Conservation (phyloP, 306 rosid genomes). For the Styphnolobium japonicum region DNA sequence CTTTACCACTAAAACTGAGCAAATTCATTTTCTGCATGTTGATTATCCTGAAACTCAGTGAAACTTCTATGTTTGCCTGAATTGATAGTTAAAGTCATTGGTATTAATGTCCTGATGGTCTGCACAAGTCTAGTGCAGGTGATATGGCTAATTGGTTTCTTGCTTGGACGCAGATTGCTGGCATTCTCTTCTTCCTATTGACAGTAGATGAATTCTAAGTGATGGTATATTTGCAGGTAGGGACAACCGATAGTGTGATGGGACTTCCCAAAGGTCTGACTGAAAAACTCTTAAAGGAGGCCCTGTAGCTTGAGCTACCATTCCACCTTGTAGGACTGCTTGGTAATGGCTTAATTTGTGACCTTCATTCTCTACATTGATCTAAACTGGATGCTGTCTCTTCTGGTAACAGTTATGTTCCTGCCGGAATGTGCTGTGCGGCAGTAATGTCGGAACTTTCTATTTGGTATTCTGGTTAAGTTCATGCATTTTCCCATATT, state of each 20-base stretch:
- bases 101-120: neutral
- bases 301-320: conserved; percentile 39
- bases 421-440: neutral
- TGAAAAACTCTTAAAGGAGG: conserved; percentile 68
- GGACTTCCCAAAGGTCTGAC: conserved; percentile 87
- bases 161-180: neutral
- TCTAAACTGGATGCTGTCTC: neutral
- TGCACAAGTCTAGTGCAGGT: neutral
- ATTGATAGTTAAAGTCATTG: neutral
- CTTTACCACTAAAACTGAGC: neutral
- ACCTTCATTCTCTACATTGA: neutral
- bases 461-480: neutral
- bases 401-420: conserved; percentile 13
- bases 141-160: conserved; percentile 11
- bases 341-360: conserved; percentile 20
- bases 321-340: neutral
- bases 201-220: conserved; percentile 12
- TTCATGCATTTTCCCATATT: neutral
- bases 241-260: conserved; percentile 96
- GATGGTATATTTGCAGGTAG: conserved; percentile 60
- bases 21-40: conserved; percentile 10
- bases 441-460: neutral
- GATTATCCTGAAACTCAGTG: conserved; percentile 1
- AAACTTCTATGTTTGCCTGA: neutral
- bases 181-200: neutral